Evolutionary conservation across 2,329 filamentous ascomycete species (phyloP).

Genomic region (Nemania sp.): DNA sequence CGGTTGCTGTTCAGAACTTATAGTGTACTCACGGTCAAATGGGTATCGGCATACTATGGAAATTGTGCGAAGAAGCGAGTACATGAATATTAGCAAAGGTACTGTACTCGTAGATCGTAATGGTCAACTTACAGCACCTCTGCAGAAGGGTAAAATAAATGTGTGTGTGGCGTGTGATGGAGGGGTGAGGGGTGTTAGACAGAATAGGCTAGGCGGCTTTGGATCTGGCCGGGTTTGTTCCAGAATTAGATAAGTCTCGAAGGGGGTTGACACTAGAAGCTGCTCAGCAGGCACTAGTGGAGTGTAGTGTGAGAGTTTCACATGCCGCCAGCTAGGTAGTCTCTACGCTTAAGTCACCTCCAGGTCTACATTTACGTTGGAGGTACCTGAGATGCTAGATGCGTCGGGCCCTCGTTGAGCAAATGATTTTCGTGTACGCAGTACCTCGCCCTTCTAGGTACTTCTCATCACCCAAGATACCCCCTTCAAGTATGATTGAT

Average conservation of each 20-base stretch:
- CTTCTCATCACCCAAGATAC: too few species aligned
- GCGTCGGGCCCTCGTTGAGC: too few species aligned
- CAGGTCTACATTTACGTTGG: too few species aligned
- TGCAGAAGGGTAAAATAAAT: conserved; percentile 3
- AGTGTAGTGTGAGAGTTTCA: conserved; percentile 3
- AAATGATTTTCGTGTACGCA: too few species aligned
- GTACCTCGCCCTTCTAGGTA: too few species aligned
- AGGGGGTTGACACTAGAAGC: neutral
- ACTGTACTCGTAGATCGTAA: neutral
- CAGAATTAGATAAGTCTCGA: conserved; percentile 5
- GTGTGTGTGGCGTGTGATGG: conserved; percentile 12
- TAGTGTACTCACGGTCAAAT: neutral
- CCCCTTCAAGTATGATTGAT: too few species aligned
- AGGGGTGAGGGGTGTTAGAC: neutral
- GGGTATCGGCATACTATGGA: neutral
- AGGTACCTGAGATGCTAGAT: too few species aligned
- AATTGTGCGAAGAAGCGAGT: conserved; percentile 1
- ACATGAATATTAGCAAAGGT: neutral
- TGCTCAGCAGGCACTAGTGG: neutral
- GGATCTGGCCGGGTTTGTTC: neutral
- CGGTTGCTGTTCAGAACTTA: neutral
- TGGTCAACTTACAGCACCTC: neutral
- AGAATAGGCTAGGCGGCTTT: too few species aligned
- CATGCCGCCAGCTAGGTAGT: conserved; percentile 15
- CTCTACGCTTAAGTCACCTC: too few species aligned